phyloP scores from a whole-genome alignment of 176 grass and related monocot genomes.

The Bromus sterilis region DNA sequence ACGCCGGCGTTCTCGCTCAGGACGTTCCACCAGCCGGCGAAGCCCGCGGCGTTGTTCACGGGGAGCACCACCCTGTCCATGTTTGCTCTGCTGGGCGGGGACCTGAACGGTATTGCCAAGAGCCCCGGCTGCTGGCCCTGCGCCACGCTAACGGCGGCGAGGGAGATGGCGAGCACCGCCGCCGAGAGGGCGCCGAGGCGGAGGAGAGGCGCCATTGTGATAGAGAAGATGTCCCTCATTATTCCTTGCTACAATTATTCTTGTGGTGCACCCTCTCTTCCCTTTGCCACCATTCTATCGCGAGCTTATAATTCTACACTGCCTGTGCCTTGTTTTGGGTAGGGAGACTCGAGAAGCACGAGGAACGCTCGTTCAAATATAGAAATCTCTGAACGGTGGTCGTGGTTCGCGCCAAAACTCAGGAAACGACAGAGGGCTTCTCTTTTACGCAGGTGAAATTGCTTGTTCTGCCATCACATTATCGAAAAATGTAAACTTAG shows the following conservation, averaged over 20 bases:
- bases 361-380: constrained; percentile 33
- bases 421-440: background rate
- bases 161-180: constrained; percentile 14
- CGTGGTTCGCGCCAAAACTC: constrained; percentile 16
- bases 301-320: constrained; percentile 8
- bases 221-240: background rate
- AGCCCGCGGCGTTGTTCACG: background rate
- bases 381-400: constrained; percentile 14
- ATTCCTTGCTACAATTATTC: background rate
- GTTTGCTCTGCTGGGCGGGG: constrained; percentile 1
- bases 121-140: background rate
- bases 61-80: constrained; percentile 22
- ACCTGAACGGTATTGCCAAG: constrained; percentile 9
- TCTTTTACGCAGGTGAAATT: background rate
- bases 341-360: background rate
- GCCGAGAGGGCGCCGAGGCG: background rate
- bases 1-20: constrained; percentile 51
- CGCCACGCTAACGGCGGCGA: constrained; percentile 10
- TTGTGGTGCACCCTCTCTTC: background rate
- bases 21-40: constrained; percentile 29
- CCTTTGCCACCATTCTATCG: background rate
- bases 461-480: too few relatives aligned
- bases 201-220: constrained; percentile 21
- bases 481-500: too few relatives aligned
- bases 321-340: constrained; percentile 23